phyloP scores from a whole-genome alignment of 352 stramenopile species.

The Globisporangium spinosum region DNA sequence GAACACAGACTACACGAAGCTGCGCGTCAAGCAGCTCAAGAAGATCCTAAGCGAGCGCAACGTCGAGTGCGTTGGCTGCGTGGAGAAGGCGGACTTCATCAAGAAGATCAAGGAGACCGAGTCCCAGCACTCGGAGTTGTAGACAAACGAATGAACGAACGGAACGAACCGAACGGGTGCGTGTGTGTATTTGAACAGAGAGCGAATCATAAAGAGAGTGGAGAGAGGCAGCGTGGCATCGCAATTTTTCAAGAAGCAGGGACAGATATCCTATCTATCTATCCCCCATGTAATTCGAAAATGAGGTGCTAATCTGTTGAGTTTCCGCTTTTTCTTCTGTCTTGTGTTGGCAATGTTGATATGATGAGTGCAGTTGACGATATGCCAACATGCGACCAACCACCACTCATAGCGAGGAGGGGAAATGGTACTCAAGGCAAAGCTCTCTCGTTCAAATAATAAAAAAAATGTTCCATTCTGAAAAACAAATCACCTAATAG shows the following conservation, averaged over 20 bases:
- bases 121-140: constrained; percentile 76
- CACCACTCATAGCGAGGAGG: no score
- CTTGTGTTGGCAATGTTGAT: no score
- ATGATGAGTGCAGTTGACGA: no score
- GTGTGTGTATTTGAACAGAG: constrained; percentile 11
- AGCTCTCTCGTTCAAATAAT: no score
- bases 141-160: constrained; percentile 23
- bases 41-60: constrained; percentile 92
- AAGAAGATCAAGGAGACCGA: constrained; percentile 92
- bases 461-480: no score
- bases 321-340: no score
- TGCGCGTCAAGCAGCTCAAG: constrained; percentile 94
- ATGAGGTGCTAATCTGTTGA: no score
- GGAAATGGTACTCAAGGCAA: no score
- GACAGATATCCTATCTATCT: background rate
- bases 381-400: no score
- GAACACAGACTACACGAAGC: constrained; percentile 93
- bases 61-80: constrained; percentile 90
- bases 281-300: background rate
- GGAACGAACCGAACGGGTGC: background rate
- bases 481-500: no score
- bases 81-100: constrained; percentile 95
- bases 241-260: background rate
- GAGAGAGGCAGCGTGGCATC: background rate
- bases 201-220: constrained; percentile 1